phyloP scores from a whole-genome alignment of 169 alveolate species.

The Eimeria mitis region DNA sequence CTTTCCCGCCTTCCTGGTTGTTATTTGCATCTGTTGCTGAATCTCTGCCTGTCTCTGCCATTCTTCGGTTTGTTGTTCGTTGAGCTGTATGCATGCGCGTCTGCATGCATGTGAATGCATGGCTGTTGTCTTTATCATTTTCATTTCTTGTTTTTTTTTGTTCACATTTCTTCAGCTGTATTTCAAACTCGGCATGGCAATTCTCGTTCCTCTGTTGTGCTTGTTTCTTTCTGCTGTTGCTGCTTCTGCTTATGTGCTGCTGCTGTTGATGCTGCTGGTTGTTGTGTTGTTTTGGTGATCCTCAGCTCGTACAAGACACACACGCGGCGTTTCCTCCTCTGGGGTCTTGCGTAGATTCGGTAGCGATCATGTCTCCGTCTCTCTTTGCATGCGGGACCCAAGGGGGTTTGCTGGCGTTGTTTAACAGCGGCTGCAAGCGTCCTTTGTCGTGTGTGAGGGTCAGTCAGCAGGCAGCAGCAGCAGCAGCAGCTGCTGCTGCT shows the following conservation, averaged over 20 bases:
- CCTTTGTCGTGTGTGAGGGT: slow-evolving; percentile 51
- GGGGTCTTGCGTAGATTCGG: slow-evolving; percentile 56
- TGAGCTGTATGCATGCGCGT: background rate
- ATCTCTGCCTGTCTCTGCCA: no score
- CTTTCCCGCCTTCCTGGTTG: no score
- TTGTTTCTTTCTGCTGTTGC: background rate
- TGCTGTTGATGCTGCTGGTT: no score
- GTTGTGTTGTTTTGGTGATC: background rate
- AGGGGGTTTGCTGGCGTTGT: slow-evolving; percentile 59
- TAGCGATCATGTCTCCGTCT: slow-evolving; percentile 18
- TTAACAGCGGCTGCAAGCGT: background rate
- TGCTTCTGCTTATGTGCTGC: background rate
- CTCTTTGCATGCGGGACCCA: slow-evolving; percentile 71
- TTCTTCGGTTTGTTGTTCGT: background rate
- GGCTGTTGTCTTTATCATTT: background rate
- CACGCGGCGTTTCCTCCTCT: slow-evolving; percentile 62
- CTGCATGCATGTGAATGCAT: background rate
- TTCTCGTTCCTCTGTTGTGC: background rate
- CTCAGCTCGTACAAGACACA: slow-evolving; percentile 72
- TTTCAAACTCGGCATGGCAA: no score
- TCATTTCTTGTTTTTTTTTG: background rate
- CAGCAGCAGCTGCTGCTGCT: background rate
- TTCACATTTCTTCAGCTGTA: background rate
- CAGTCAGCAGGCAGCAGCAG: background rate
- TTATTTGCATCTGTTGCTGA: no score